Evolutionary conservation across 2,329 filamentous ascomycete species (phyloP).

Genomic region (Colletotrichum liriopes): DNA sequence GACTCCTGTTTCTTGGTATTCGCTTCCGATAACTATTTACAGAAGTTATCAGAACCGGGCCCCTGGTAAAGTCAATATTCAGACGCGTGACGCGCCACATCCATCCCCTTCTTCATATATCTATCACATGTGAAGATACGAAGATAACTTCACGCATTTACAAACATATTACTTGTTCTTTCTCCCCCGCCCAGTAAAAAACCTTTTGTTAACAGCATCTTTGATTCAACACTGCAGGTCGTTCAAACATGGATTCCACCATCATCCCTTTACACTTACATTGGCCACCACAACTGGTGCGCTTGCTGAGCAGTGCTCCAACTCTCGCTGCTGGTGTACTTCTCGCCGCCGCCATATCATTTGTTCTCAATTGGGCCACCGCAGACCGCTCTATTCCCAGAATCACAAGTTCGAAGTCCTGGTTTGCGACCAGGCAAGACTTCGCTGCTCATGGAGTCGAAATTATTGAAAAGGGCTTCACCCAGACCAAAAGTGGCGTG

Average conservation of each 20-base stretch:
- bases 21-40: background rate
- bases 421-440: constrained; percentile 32
- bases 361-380: constrained; percentile 1
- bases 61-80: background rate
- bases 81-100: no score
- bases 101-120: background rate
- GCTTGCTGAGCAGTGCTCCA: background rate
- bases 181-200: fast-evolving
- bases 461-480: constrained; percentile 35
- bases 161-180: background rate
- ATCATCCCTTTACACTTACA: constrained; percentile 13
- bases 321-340: background rate
- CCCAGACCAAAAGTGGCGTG: constrained; percentile 25
- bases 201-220: background rate
- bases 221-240: background rate
- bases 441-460: constrained; percentile 35
- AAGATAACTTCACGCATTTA: background rate
- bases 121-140: background rate
- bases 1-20: background rate
- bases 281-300: constrained; percentile 3
- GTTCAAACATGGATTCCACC: constrained; percentile 19
- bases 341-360: background rate
- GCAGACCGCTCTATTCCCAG: constrained; percentile 15
- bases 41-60: background rate
- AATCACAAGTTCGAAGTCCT: constrained; percentile 32